Conservation (phyloP, 2,329 filamentous ascomycete genomes). For the Talaromyces marneffei region DNA sequence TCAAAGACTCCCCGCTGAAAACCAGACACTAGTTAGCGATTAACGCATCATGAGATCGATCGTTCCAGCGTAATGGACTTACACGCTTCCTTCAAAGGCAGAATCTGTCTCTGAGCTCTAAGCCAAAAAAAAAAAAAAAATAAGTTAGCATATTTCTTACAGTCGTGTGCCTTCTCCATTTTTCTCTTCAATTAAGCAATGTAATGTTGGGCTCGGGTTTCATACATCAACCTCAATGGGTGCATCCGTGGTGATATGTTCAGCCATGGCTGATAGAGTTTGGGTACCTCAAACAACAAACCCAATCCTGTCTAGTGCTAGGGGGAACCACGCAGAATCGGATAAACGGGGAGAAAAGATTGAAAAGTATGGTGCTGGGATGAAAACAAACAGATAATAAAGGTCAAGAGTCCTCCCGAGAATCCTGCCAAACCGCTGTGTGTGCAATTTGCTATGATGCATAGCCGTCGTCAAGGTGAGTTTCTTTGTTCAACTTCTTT, state of each 20-base stretch:
- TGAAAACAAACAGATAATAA: background rate
- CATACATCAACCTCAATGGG: constrained; percentile 12
- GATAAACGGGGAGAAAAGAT: background rate
- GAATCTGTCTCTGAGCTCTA: constrained; percentile 1
- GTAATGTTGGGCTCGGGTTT: background rate
- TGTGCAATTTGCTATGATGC: background rate
- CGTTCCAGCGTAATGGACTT: background rate
- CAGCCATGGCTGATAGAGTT: constrained; percentile 1
- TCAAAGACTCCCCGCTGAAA: constrained; percentile 8
- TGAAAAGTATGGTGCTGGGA: background rate
- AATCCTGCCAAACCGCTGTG: background rate
- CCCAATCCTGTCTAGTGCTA: background rate
- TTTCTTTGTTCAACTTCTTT: background rate
- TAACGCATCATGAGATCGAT: background rate
- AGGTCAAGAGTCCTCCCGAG: background rate
- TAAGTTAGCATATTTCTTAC: background rate
- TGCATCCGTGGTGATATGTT: constrained; percentile 5
- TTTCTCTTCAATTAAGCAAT: background rate
- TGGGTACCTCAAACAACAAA: background rate
- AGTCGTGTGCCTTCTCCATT: too few species aligned
- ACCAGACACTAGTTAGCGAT: background rate
- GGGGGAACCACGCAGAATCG: background rate
- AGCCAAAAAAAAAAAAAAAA: too few species aligned
- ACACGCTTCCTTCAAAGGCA: background rate
- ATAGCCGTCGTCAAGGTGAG: background rate